Base-by-base conservation (phyloP, 2,329 filamentous ascomycete genomes). In the Aspergillus pseudotamarii region DNA sequence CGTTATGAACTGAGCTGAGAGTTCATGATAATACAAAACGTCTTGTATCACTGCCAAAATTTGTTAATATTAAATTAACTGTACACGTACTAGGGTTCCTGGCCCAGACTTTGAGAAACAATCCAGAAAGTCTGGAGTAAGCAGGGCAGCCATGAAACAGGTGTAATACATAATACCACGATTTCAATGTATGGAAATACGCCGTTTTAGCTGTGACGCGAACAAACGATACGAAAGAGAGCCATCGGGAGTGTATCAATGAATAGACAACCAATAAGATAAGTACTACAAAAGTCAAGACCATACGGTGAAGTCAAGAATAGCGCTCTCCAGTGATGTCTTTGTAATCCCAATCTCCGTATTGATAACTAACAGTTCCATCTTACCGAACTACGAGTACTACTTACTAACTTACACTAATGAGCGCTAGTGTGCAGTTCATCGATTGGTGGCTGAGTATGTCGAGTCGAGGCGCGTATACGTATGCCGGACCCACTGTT, bases 401-500 rank as follows among this genome's bases (percentile, higher is more conserved):
- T 26, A 26, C 26, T 26, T n/a, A n/a, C n/a, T n/a, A n/a, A n/a
- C n/a, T n/a, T n/a, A n/a, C n/a, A 26, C 26, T 26, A 26, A 26
- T 5, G 4, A 26, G 26, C 26, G 26, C 26, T 26, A n/a, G 45
- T 48, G 23, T 48, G 21, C 21, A 28, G 21, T n/a, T 51, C 28
- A 51, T 51, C 28, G 28, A 51, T 32, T 32, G 48, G 48, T 32
- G 28, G 28, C 28, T n/a, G 19, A 30, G 28, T n/a, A 51, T 21
- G 10, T 16, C 6, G 19, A 28, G 46, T 51, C n/a, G 21, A 32
- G 26, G 14, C n/a, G 26, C 26, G 51, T 55, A 55, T 55, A 55
- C 51, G 51, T 55, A 55, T 38, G 51, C 32, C 32, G 51, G 51
- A 38, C 32, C 51, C 51, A 55, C 51, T 38, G n/a, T 55, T 36